Evolutionary conservation across 2,329 filamentous ascomycete genomes (phyloP).

Genomic region (Mycocentrospora acerina): DNA sequence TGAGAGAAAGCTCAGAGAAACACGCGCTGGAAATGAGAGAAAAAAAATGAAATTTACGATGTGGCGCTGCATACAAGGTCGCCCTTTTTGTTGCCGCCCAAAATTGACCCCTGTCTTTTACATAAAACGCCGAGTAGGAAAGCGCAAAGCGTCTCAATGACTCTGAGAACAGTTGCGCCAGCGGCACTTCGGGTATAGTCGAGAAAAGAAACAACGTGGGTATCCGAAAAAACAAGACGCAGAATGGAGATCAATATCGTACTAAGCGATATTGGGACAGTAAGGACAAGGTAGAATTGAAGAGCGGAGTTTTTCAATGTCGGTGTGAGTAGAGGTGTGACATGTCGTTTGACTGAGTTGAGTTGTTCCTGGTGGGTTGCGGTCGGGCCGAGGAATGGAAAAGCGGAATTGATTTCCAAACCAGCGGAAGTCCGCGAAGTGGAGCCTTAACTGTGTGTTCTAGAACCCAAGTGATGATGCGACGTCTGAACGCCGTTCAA

Average conservation of each 20-base stretch:
- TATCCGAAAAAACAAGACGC: slow-evolving; percentile 20
- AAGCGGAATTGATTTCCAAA: no score
- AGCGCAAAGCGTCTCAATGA: no score
- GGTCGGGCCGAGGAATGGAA: slow-evolving; percentile 13
- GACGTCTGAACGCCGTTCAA: slow-evolving; percentile 13
- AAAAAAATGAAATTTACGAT: slow-evolving; percentile 10
- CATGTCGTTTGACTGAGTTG: background rate
- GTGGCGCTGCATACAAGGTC: slow-evolving; percentile 11
- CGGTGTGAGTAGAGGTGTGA: slow-evolving; percentile 1
- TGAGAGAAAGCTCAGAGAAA: slow-evolving; percentile 11
- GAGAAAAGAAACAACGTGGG: slow-evolving; percentile 20
- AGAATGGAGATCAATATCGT: slow-evolving; percentile 2
- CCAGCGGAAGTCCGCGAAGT: background rate
- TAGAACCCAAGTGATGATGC: slow-evolving; percentile 18
- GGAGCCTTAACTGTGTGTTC: slow-evolving; percentile 13
- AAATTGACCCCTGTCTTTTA: slow-evolving; percentile 15
- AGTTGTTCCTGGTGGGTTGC: slow-evolving; percentile 7
- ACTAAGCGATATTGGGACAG: slow-evolving; percentile 11
- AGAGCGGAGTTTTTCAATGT: slow-evolving; percentile 13
- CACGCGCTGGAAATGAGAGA: slow-evolving; percentile 11
- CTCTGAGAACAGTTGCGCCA: slow-evolving; percentile 1
- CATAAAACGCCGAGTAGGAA: slow-evolving; percentile 20
- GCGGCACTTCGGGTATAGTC: slow-evolving; percentile 4
- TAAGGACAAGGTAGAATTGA: slow-evolving; percentile 23
- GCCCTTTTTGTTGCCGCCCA: slow-evolving; percentile 16